Conservation (phyloP, 1,139 yeast genomes). For the Saccharomycopsis hybrid region DNA sequence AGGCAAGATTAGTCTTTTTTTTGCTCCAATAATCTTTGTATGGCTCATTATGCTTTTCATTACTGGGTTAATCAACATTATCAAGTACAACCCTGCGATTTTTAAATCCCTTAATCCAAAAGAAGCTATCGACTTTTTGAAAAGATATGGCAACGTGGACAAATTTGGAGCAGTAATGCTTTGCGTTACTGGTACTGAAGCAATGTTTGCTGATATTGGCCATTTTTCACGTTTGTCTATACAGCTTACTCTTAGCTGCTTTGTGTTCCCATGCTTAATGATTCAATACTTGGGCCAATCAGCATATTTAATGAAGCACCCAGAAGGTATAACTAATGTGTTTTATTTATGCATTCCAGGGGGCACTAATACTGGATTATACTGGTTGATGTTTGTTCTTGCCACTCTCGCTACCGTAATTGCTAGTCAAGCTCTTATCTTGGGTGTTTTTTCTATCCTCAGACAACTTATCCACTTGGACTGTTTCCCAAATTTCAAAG, state of each 20-base stretch:
- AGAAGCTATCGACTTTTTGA: slow-evolving; percentile 41
- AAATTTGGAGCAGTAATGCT: slow-evolving; percentile 47
- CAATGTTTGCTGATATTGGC: slow-evolving; percentile 59
- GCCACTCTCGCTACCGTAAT: slow-evolving; percentile 51
- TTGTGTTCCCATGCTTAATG: slow-evolving; percentile 49
- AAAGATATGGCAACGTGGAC: slow-evolving; percentile 34
- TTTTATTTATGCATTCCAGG: slow-evolving; percentile 50
- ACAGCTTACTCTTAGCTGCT: slow-evolving; percentile 38
- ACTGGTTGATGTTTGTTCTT: slow-evolving; percentile 48
- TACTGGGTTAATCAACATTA: slow-evolving; percentile 43
- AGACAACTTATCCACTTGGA: slow-evolving; percentile 47
- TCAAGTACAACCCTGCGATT: slow-evolving; percentile 36
- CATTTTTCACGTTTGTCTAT: slow-evolving; percentile 47
- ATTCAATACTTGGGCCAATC: slow-evolving; percentile 52
- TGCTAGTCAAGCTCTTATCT: slow-evolving; percentile 54
- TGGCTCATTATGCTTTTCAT: slow-evolving; percentile 44
- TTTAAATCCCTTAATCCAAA: slow-evolving; percentile 45
- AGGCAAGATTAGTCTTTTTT: slow-evolving; percentile 24
- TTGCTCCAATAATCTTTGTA: slow-evolving; percentile 48
- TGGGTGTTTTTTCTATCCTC: slow-evolving; percentile 49
- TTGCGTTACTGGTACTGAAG: slow-evolving; percentile 54
- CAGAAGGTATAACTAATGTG: slow-evolving; percentile 36
- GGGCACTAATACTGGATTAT: slow-evolving; percentile 36
- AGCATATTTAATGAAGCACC: slow-evolving; percentile 41
- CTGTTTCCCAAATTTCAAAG: slow-evolving; percentile 44